These are phyloP conservation scores for Boletellus sp. DNA, from an alignment of 768 basidiomycete genomes.

Conservation along the genomic window DNA sequence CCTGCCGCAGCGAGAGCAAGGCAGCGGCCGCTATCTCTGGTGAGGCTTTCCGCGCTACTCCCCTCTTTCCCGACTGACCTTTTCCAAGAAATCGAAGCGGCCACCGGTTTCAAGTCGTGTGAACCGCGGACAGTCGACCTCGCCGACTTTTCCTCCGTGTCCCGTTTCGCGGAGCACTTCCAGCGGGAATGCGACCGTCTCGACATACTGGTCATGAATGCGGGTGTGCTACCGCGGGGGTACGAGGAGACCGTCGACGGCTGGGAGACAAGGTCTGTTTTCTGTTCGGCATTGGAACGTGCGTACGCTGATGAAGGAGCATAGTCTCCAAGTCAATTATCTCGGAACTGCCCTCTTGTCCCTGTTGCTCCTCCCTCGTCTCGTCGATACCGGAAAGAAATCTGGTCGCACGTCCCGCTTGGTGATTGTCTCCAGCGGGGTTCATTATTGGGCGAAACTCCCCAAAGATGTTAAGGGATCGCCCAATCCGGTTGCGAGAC, in stretches of 20 bases:
- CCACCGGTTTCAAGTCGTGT: slow-evolving; percentile 29
- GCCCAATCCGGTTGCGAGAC: slow-evolving; percentile 21
- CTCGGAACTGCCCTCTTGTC: slow-evolving; percentile 32
- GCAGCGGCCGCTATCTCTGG: slow-evolving; percentile 21
- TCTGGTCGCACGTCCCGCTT: slow-evolving; percentile 24
- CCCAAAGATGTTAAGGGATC: slow-evolving; percentile 17
- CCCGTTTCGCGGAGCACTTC: slow-evolving; percentile 8
- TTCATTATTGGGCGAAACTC: slow-evolving; percentile 20
- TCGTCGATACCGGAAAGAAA: slow-evolving; percentile 26
- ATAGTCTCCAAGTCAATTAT: slow-evolving; percentile 36
- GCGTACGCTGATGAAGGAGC: neutral
- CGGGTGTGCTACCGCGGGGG: slow-evolving; percentile 20
- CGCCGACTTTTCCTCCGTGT: slow-evolving; percentile 14
- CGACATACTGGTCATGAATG: slow-evolving; percentile 43
- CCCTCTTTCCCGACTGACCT: neutral
- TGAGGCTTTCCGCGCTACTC: slow-evolving; percentile 8
- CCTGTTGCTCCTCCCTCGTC: slow-evolving; percentile 31
- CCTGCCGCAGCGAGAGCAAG: slow-evolving; percentile 26
- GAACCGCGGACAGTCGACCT: slow-evolving; percentile 28
- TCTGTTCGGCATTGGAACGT: neutral
- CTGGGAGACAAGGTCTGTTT: slow-evolving; percentile 43
- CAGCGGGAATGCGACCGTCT: slow-evolving; percentile 6
- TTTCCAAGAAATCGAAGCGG: slow-evolving; percentile 25
- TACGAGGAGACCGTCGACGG: slow-evolving; percentile 37
- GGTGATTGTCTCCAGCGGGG: slow-evolving; percentile 31